Evolutionary conservation across 75 land plant species (phyloP).

Genomic region (Picea glauca): DNA sequence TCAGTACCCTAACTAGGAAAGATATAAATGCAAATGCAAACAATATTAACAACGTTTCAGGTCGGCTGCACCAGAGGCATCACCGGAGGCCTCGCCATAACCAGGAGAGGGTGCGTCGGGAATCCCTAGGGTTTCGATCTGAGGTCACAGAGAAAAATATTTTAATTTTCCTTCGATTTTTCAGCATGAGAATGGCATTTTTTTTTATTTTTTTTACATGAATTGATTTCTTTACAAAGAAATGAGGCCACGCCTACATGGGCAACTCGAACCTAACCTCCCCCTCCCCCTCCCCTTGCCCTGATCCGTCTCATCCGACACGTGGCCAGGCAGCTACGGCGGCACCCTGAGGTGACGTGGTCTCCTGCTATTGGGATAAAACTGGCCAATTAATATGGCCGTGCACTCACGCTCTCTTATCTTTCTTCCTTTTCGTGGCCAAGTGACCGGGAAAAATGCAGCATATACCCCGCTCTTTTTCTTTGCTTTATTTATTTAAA

Average conservation of each 20-base stretch:
- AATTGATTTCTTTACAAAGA: not conserved
- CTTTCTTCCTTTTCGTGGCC: too few relatives aligned
- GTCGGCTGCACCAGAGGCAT: not conserved
- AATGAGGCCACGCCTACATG: not conserved
- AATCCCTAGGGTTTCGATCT: constrained; percentile 10
- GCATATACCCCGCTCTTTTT: too few relatives aligned
- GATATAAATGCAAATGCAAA: not conserved
- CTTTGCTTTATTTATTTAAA: too few relatives aligned
- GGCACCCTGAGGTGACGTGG: not conserved
- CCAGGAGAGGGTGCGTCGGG: not conserved
- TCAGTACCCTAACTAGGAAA: not conserved
- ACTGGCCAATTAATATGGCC: too few relatives aligned
- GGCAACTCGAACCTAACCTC: not conserved
- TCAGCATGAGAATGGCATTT: not conserved
- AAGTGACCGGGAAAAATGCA: too few relatives aligned
- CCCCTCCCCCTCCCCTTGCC: not conserved
- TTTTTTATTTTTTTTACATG: not conserved
- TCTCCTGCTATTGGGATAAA: not conserved
- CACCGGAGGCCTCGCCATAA: not conserved
- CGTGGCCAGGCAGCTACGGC: not conserved
- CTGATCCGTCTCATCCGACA: constrained; percentile 1
- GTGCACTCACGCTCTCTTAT: too few relatives aligned
- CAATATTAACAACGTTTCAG: not conserved
- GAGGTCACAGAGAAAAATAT: not conserved
- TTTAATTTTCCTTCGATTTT: not conserved